Percentiles rank a stretch among this genome's conserved stretches.
Conservation (phyloP, 192 early-diverging fungal species). For the Coemansia sp. region DNA sequence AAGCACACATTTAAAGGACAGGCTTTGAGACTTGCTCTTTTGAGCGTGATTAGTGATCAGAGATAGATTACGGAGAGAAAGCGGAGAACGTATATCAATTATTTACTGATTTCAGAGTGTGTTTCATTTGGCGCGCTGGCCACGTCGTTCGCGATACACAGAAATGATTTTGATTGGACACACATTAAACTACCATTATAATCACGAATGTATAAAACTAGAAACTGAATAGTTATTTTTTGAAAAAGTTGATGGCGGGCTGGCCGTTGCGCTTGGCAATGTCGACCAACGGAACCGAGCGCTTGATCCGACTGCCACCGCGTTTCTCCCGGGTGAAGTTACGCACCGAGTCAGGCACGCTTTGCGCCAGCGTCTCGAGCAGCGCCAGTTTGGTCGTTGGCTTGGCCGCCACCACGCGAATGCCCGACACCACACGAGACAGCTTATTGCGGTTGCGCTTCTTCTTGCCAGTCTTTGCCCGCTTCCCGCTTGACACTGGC, state of each 20-base stretch:
- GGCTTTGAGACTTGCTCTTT: too few species aligned
- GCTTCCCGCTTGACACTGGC: not conserved
- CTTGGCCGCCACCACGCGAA: conserved; percentile 43
- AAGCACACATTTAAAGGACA: not conserved
- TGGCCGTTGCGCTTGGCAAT: conserved; percentile 41
- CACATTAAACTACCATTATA: too few species aligned
- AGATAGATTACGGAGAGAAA: too few species aligned
- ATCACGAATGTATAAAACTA: too few species aligned
- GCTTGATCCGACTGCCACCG: conserved; percentile 35
- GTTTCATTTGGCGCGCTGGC: too few species aligned
- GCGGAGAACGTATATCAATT: too few species aligned
- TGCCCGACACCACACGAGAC: conserved; percentile 44
- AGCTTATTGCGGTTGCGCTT: conserved; percentile 17
- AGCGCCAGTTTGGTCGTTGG: conserved; percentile 19
- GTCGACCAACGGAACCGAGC: conserved; percentile 32
- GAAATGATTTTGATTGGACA: too few species aligned
- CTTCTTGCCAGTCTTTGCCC: conserved; percentile 13
- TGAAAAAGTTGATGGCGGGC: conserved; percentile 43
- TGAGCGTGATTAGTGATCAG: too few species aligned
- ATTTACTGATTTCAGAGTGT: too few species aligned
- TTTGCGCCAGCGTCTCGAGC: conserved; percentile 35
- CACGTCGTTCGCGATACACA: too few species aligned
- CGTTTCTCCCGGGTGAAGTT: conserved; percentile 22
- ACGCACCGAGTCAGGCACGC: conserved; percentile 23
- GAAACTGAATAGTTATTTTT: conserved; percentile 10